Percentiles rank a stretch among this genome's conserved stretches.
Conservation (phyloP, 2,329 filamentous ascomycete species). For the Ceratocystis lukuohia region DNA sequence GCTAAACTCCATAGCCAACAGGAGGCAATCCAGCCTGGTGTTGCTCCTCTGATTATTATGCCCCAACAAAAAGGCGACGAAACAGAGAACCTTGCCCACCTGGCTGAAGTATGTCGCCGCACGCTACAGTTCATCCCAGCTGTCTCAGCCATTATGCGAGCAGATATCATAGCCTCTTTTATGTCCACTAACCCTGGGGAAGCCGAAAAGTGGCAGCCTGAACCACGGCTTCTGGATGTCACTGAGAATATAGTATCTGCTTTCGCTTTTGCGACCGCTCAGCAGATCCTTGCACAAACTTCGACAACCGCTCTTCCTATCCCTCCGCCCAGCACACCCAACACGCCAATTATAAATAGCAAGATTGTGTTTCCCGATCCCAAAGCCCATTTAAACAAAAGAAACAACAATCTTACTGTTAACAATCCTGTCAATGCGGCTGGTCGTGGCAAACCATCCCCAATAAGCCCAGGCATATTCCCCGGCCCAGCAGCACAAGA, state of each 20-base stretch:
- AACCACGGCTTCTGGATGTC: slow-evolving; percentile 35
- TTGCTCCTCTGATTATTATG: slow-evolving; percentile 32
- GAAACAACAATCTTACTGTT: slow-evolving; percentile 31
- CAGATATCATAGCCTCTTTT: slow-evolving; percentile 58
- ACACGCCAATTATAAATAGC: slow-evolving; percentile 14
- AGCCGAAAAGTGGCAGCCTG: slow-evolving; percentile 5
- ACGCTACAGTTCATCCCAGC: slow-evolving; percentile 74
- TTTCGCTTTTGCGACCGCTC: slow-evolving; percentile 62
- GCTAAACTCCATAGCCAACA: slow-evolving; percentile 50
- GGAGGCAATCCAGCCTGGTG: slow-evolving; percentile 41
- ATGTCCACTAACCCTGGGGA: slow-evolving; percentile 30
- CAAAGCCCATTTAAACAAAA: slow-evolving; percentile 41
- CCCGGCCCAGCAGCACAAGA: slow-evolving; percentile 32
- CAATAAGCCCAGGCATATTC: slow-evolving; percentile 39
- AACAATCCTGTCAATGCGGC: slow-evolving; percentile 45
- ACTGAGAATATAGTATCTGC: slow-evolving; percentile 65
- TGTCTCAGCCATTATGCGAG: slow-evolving; percentile 64
- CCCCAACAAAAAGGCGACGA: slow-evolving; percentile 33
- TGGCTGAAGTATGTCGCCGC: slow-evolving; percentile 77
- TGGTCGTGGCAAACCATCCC: slow-evolving; percentile 23
- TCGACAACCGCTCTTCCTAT: slow-evolving; percentile 55
- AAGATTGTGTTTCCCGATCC: slow-evolving; percentile 36
- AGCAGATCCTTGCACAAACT: slow-evolving; percentile 65
- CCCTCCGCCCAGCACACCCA: slow-evolving; percentile 31
- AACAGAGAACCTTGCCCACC: slow-evolving; percentile 58